Conservation (phyloP, 2,329 filamentous ascomycete species). For the Didymella lethalis region DNA sequence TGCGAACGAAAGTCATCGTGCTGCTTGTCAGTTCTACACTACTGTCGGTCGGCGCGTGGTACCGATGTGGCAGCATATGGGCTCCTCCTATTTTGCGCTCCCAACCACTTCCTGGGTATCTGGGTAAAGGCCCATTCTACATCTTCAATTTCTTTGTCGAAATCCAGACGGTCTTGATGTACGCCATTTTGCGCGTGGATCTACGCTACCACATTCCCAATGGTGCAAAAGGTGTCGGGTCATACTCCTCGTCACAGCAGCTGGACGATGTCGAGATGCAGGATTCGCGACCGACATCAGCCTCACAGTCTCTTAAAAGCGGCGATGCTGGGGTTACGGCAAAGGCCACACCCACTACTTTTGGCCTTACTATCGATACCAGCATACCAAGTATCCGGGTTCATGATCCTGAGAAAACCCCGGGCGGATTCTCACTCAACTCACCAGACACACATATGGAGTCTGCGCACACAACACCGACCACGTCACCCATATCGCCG, state of each 20-base stretch:
- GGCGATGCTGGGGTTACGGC: not conserved
- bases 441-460: constrained; percentile 8
- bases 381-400: constrained; percentile 10
- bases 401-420: constrained; percentile 19
- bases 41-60: constrained; percentile 73
- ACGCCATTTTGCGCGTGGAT: constrained; percentile 74
- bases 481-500: constrained; percentile 14
- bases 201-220: constrained; percentile 77
- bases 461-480: constrained; percentile 4
- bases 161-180: constrained; percentile 72
- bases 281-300: constrained; percentile 25
- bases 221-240: constrained; percentile 63
- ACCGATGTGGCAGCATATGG: constrained; percentile 69
- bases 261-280: constrained; percentile 30
- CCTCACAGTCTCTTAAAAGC: constrained; percentile 10
- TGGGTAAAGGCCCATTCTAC: constrained; percentile 78
- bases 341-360: constrained; percentile 1
- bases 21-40: constrained; percentile 66
- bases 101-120: constrained; percentile 70
- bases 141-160: constrained; percentile 80
- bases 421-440: constrained; percentile 4
- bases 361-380: constrained; percentile 17
- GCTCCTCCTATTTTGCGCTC: constrained; percentile 56
- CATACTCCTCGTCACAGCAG: constrained; percentile 26
- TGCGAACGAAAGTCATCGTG: constrained; percentile 71